phyloP scores from a whole-genome alignment of 257 asterid species.

The Solanum lycopersicoides region DNA sequence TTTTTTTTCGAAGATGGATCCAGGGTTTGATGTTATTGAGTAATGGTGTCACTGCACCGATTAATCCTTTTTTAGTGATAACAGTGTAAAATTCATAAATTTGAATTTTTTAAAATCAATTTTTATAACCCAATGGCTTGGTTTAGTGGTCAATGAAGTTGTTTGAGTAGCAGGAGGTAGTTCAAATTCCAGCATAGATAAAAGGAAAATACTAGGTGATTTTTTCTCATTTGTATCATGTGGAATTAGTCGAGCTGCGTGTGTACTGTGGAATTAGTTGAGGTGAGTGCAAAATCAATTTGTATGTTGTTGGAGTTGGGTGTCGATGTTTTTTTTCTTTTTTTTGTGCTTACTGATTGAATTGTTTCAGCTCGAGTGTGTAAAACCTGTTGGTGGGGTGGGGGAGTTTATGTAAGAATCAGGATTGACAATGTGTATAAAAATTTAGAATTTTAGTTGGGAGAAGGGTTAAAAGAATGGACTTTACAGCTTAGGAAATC shows the following conservation, averaged over 20 bases:
- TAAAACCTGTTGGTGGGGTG: background rate
- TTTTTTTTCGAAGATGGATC: background rate
- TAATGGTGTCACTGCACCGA: background rate
- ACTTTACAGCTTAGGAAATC: background rate
- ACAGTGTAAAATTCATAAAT: background rate
- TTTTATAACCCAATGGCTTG: background rate
- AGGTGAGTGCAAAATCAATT: background rate
- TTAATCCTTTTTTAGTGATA: background rate
- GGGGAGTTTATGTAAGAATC: background rate
- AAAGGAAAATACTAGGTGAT: background rate
- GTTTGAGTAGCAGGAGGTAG: background rate
- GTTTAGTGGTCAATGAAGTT: background rate
- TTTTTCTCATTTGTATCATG: background rate
- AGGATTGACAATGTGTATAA: background rate
- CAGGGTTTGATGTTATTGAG: background rate
- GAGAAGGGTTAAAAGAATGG: background rate
- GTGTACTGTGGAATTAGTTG: background rate
- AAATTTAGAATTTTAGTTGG: background rate
- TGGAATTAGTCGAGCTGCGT: background rate
- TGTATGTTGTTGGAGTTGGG: background rate
- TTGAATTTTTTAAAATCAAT: background rate
- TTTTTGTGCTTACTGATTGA: background rate
- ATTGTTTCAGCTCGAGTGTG: background rate
- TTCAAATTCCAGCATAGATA: background rate
- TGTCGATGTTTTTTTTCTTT: background rate